Evolutionary conservation across 2,329 filamentous ascomycete species (phyloP), one percentile per base, ranked within the genome.

Genomic region (Fusarium sambucinum): DNA sequence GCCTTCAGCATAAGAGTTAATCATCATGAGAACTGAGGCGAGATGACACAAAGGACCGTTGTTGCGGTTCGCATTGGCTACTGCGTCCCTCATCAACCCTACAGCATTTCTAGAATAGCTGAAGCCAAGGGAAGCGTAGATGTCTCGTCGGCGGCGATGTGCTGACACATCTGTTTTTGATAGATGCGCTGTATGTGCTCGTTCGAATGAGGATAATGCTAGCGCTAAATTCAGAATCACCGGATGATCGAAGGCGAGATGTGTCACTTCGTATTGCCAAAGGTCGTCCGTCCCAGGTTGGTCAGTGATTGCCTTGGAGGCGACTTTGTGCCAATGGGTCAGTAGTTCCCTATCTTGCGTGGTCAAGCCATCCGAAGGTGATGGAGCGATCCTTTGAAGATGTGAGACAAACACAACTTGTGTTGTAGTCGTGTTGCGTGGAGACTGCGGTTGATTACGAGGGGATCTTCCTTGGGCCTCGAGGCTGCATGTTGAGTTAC

Each of bases 11-110:
- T 50, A 55, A 7, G 53, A 55, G 32, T 38, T 55, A 12, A 55
- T 38, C 53, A 55, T 55, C 53, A 55, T 55, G 16, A 55, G 53
- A 32, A 55, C 10, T 19, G 53, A 55, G 21, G 53, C 53, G 5
- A 50, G 42, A 27, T 55, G 53, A 3, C 53, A 55, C 0, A 55
- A 12, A 1, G 53, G 32, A 17, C 53, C 44, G 53, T 55, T 55
- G 6, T 32, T 9, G 14, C 5, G 3, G n/a, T 50, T 55, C 0
- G 53, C 53, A 1, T 21, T 50, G 3, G 27, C 42, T 19, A 55
- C 53, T 25, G 33, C 44, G 2, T 32, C 25, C 19, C 53, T 55
- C 44, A 55, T 55, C 53, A 55, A 19, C 6, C 53, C 13, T 1
- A 17, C 53, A 16, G 53, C 53, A 3, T 13, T 2, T 16, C 16